phyloP scores from a whole-genome alignment of 192 early-diverging fungal genomes.

The Helicostylum pulchrum region DNA sequence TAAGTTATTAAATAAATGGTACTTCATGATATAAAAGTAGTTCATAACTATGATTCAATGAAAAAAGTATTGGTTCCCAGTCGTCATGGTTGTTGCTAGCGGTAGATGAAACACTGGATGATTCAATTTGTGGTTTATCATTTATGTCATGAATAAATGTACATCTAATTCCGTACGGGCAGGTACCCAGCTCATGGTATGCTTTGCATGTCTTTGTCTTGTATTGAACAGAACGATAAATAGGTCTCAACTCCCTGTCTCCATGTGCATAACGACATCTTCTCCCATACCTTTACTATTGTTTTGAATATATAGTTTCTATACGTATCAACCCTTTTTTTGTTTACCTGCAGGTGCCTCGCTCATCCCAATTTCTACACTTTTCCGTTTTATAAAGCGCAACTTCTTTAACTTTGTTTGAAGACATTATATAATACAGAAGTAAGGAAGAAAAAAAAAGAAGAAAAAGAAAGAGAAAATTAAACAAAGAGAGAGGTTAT shows the following conservation, averaged over 20 bases:
- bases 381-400: slow-evolving; percentile 7
- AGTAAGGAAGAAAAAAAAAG: not conserved
- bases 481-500: not conserved
- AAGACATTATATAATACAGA: not conserved
- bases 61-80: too few species aligned
- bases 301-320: not conserved
- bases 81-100: too few species aligned
- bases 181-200: not conserved
- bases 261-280: slow-evolving; percentile 5
- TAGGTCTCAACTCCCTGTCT: not conserved
- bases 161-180: not conserved
- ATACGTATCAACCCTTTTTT: too few species aligned
- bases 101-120: too few species aligned
- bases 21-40: too few species aligned
- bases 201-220: not conserved
- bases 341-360: not conserved
- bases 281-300: not conserved
- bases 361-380: slow-evolving; percentile 6
- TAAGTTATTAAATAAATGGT: too few species aligned
- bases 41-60: too few species aligned
- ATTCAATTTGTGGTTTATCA: not conserved
- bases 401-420: not conserved
- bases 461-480: not conserved
- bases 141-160: not conserved
- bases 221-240: not conserved